Evolutionary conservation across 495 filamentous ascomycete species (phyloP).

Genomic region (Lepraria neglecta): DNA sequence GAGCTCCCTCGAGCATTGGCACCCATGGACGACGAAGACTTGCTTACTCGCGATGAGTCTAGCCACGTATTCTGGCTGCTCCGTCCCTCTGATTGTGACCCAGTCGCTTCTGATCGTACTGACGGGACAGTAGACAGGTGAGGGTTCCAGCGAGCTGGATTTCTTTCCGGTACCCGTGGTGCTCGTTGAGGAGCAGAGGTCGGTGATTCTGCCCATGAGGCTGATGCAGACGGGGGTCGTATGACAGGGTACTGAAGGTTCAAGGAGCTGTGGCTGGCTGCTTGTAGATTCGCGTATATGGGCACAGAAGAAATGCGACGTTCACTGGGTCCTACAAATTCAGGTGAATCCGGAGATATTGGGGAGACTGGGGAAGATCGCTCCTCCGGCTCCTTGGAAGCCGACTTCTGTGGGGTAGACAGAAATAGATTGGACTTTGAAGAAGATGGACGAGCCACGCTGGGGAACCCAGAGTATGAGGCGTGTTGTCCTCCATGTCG

Average conservation of each 20-base stretch:
- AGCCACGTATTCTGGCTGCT: slow-evolving; percentile 25
- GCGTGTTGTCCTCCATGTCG: slow-evolving; percentile 22
- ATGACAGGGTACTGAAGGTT: slow-evolving; percentile 47
- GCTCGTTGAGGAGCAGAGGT: slow-evolving; percentile 20
- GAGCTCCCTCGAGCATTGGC: slow-evolving; percentile 10
- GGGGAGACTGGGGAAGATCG: slow-evolving; percentile 15
- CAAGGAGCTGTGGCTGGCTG: slow-evolving; percentile 38
- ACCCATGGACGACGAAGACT: slow-evolving; percentile 29
- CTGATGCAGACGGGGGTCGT: slow-evolving; percentile 42
- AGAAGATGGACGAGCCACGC: slow-evolving; percentile 21
- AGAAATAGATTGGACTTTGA: slow-evolving; percentile 25
- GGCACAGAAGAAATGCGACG: slow-evolving; percentile 23
- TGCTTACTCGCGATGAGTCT: slow-evolving; percentile 25
- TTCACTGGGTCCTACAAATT: slow-evolving; percentile 7
- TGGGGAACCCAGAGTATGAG: slow-evolving; percentile 29
- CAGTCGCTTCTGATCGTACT: slow-evolving; percentile 58
- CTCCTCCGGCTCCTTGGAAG: slow-evolving; percentile 11
- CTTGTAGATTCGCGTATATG: slow-evolving; percentile 36
- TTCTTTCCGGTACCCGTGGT: slow-evolving; percentile 35
- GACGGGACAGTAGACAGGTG: slow-evolving; percentile 70
- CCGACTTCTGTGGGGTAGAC: slow-evolving; percentile 19
- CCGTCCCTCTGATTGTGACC: slow-evolving; percentile 30
- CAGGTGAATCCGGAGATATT: slow-evolving; percentile 18
- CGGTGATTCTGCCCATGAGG: slow-evolving; percentile 43
- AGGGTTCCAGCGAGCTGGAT: slow-evolving; percentile 58